These are phyloP conservation scores for Boletus sp. DNA, from an alignment of 768 basidiomycete species.

Conservation along the genomic window DNA sequence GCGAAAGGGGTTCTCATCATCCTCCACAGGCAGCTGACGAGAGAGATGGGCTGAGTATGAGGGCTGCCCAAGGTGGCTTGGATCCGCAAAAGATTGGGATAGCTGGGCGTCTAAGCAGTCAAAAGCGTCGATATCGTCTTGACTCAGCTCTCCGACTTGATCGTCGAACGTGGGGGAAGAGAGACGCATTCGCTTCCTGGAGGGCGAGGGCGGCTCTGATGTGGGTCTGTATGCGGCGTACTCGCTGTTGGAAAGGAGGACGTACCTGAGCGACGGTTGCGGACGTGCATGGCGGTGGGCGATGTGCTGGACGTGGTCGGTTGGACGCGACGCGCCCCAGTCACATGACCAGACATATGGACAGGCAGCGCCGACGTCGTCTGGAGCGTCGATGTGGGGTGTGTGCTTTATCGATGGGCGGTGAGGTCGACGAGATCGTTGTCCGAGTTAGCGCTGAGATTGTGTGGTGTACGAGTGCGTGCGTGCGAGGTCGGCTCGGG, in stretches of 20 bases:
- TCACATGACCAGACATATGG: slow-evolving; percentile 20
- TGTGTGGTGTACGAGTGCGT: background rate
- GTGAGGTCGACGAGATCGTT: background rate
- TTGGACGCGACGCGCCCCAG: slow-evolving; percentile 1
- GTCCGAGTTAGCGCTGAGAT: background rate
- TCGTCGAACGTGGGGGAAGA: slow-evolving; percentile 67
- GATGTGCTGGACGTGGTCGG: background rate
- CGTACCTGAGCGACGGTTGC: background rate
- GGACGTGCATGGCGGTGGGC: background rate
- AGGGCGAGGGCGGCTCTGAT: slow-evolving; percentile 30
- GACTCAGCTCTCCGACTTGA: slow-evolving; percentile 48
- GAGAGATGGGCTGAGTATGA: too few relatives aligned
- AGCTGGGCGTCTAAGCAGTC: slow-evolving; percentile 49
- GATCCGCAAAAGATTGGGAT: slow-evolving; percentile 32
- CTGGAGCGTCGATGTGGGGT: background rate
- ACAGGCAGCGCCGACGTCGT: background rate
- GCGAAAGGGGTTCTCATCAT: slow-evolving; percentile 24
- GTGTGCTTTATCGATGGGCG: background rate
- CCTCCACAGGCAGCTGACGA: slow-evolving; percentile 2
- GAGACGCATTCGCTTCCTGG: slow-evolving; percentile 57
- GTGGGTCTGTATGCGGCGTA: background rate
- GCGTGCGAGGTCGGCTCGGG: background rate
- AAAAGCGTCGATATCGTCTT: slow-evolving; percentile 54
- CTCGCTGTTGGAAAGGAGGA: background rate
- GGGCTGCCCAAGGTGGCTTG: background rate